Evolutionary conservation across 148 eudicot species (phyloP).

Genomic region (Mesembryanthemum crystallinum): DNA sequence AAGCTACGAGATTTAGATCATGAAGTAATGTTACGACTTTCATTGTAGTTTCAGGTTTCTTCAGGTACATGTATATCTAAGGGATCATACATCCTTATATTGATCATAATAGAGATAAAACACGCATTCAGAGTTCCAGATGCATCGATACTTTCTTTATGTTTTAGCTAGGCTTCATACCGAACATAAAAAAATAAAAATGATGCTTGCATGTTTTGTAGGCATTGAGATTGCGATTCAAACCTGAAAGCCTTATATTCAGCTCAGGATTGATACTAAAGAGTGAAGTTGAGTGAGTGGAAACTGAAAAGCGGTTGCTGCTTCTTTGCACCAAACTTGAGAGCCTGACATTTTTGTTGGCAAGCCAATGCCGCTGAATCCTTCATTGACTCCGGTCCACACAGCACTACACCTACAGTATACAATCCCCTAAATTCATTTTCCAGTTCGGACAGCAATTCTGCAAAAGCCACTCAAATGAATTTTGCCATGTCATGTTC

Average conservation of each 20-base stretch:
- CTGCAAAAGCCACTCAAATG: constrained; percentile 33
- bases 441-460: constrained; percentile 36
- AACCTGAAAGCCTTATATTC: not conserved
- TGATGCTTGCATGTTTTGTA: not conserved
- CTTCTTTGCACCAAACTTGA: constrained; percentile 23
- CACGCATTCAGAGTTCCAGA: not conserved
- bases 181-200: not conserved
- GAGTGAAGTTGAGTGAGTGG: constrained; percentile 71
- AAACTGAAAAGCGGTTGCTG: constrained; percentile 42
- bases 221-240: not conserved
- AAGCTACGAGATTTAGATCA: too few relatives aligned
- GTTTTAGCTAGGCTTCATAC: not conserved
- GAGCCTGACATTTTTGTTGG: constrained; percentile 36
- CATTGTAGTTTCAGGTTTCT: too few relatives aligned
- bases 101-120: not conserved
- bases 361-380: constrained; percentile 65
- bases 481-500: not conserved
- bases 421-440: constrained; percentile 38
- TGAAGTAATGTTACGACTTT: too few relatives aligned
- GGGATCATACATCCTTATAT: too few relatives aligned
- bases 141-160: not conserved
- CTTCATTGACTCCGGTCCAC: constrained; percentile 83
- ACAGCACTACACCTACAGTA: constrained; percentile 63
- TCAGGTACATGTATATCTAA: too few relatives aligned
- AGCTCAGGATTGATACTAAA: constrained; percentile 32